Base-by-base conservation (phyloP, 805 yeast genomes). In the Candida chilensis region DNA sequence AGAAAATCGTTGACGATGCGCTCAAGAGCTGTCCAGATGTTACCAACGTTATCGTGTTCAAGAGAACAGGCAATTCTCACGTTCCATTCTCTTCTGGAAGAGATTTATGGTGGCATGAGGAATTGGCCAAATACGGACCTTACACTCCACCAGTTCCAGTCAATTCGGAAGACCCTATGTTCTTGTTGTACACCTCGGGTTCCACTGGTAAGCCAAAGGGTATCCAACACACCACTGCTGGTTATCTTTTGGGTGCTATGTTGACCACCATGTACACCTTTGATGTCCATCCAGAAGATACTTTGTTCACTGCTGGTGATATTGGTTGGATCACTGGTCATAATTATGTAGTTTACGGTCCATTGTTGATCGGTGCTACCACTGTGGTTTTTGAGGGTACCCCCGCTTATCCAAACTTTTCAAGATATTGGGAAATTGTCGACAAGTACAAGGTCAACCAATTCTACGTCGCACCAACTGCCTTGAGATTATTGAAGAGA, bases 321-420 rank as follows among this genome's bases (percentile, higher is more conserved):
- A 86, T 92, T 33, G 97, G 98, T 52, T 92, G 98, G 97, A 92
- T 92, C 54, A 92, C 98, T 12, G 97, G 97, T 44, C 98, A 92
- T 59, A 83, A 96, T 7, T 92, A 90, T 52, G 95, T 86, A 27
- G 73, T 90, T 28, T 92, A 92, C 50, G 97, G 97, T 36, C 98
- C 98, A 25, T 72, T 92, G 43, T 61, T 77, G 28, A 57, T 78
- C 20, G 98, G 97, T 58, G 84, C 88, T 32, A 79, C 97, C 28
- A 78, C 96, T 7, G 82, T 92, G 32, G 84, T 90, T 34, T 92
- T 92, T 53, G 97, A 92, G 67, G 92, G 95, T 36, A 92, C 98
- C 13, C 97, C 98, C 22, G 96, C 95, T 21, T 86, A 87, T 60
- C 98, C 97, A 43, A 79, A 82, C 50, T 88, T 76, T 52, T 86